These are phyloP conservation scores for Hyphodiscus hymeniophilus DNA, from an alignment of 495 filamentous ascomycete genomes.

Conservation along the genomic window DNA sequence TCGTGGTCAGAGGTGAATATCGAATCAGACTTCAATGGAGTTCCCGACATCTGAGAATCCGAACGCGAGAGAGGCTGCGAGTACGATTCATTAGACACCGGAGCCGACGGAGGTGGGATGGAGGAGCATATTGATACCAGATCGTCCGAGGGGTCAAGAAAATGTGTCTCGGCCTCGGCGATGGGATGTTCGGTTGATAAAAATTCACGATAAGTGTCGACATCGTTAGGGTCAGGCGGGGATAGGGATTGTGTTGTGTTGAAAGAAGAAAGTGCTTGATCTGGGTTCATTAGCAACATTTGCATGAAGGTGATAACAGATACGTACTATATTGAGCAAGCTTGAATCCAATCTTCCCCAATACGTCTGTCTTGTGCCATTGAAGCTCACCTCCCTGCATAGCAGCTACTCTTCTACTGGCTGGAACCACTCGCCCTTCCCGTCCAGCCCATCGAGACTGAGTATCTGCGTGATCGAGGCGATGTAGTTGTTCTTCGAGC, in stretches of 20 bases:
- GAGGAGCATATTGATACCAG: slow-evolving; percentile 45
- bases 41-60: neutral
- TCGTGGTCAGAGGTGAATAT: neutral
- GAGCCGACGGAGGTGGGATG: neutral
- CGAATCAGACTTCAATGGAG: neutral
- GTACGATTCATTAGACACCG: slow-evolving; percentile 5
- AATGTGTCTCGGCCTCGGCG: slow-evolving; percentile 55
- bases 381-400: slow-evolving; percentile 58
- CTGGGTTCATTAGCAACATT: slow-evolving; percentile 30
- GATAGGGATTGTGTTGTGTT: slow-evolving; percentile 48
- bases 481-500: slow-evolving; percentile 65
- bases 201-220: slow-evolving; percentile 58
- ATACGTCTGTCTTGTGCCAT: slow-evolving; percentile 59
- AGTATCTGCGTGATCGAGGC: slow-evolving; percentile 64
- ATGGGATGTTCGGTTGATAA: slow-evolving; percentile 54
- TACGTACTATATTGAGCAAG: slow-evolving; percentile 75
- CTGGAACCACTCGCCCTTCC: slow-evolving; percentile 38
- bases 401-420: slow-evolving; percentile 60
- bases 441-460: slow-evolving; percentile 48
- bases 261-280: slow-evolving; percentile 62
- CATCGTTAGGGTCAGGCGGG: slow-evolving; percentile 45
- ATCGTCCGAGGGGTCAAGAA: slow-evolving; percentile 57
- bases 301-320: neutral
- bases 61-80: slow-evolving; percentile 1
- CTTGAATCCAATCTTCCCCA: slow-evolving; percentile 66